These are phyloP conservation scores for Trametes elegans DNA, from an alignment of 768 basidiomycete genomes.

Conservation along the genomic window DNA sequence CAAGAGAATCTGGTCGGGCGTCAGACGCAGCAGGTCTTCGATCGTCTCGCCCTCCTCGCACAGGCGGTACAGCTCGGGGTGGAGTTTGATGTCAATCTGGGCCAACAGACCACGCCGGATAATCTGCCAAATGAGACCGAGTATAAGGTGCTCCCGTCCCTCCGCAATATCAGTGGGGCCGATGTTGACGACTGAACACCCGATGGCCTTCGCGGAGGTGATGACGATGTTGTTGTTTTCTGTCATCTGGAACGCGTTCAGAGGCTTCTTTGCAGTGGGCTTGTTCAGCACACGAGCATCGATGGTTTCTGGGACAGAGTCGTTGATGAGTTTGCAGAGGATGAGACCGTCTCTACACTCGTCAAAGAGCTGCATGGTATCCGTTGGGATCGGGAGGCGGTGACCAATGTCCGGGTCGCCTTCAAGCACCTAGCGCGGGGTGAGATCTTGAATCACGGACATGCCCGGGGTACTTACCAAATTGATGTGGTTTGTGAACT, in stretches of 20 bases:
- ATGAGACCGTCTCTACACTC: conserved; percentile 95
- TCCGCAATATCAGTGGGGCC: conserved; percentile 91
- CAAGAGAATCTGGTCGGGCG: conserved; percentile 96
- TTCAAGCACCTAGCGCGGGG: conserved; percentile 68
- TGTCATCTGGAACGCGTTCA: conserved; percentile 98
- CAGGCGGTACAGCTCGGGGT: conserved; percentile 93
- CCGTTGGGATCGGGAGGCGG: conserved; percentile 88
- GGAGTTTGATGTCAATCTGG: conserved; percentile 97
- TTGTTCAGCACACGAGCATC: conserved; percentile 98
- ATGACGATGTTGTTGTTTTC: conserved; percentile 99
- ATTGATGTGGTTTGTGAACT: conserved; percentile 99
- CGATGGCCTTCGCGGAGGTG: conserved; percentile 95
- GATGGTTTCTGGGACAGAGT: conserved; percentile 99
- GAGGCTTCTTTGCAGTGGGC: conserved; percentile 69
- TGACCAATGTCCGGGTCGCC: conserved; percentile 82
- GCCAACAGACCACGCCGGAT: conserved; percentile 90
- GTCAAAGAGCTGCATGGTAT: conserved; percentile 98
- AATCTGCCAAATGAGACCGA: conserved; percentile 98
- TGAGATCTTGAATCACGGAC: neutral
- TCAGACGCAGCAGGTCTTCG: conserved; percentile 89
- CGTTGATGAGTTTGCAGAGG: conserved; percentile 98
- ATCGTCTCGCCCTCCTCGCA: conserved; percentile 97
- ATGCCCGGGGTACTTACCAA: conserved; percentile 47
- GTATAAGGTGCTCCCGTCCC: conserved; percentile 92
- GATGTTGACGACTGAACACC: conserved; percentile 98